Conservation (phyloP, 2,329 filamentous ascomycete genomes). For the Neopestalotiopsis clavispora region DNA sequence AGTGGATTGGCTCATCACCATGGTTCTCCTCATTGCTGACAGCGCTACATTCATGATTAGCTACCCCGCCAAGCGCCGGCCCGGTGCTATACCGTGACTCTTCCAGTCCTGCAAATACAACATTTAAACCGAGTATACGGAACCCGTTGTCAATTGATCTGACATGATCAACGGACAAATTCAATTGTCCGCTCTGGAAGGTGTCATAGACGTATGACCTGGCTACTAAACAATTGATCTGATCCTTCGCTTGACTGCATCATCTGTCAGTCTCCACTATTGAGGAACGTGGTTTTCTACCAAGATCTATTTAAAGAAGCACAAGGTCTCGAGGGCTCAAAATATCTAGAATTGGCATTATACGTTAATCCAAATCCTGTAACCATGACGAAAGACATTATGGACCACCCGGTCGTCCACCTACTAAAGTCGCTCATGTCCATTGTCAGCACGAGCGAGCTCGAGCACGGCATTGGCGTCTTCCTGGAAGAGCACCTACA, state of each 20-base stretch:
- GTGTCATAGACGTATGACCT: no score
- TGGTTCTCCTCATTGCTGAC: neutral
- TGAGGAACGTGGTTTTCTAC: no score
- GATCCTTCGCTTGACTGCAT: no score
- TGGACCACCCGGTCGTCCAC: constrained; percentile 28
- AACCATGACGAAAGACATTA: neutral
- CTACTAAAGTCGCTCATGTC: constrained; percentile 40
- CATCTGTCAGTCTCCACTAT: no score
- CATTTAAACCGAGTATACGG: neutral
- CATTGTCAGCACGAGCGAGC: constrained; percentile 41
- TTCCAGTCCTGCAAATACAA: neutral
- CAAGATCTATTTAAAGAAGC: no score
- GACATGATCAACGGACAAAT: no score
- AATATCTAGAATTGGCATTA: no score
- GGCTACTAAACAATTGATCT: no score
- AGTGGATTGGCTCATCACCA: neutral
- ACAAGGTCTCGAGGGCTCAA: no score
- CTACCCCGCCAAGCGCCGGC: neutral
- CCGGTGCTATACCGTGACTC: neutral
- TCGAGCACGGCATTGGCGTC: constrained; percentile 39
- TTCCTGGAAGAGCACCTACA: constrained; percentile 38
- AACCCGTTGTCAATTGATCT: no score
- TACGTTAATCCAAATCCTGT: neutral
- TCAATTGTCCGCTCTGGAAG: no score
- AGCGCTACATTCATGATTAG: neutral